Evolutionary conservation across 129 eudicot genomes (phyloP).

Genomic region (Daucus carota): DNA sequence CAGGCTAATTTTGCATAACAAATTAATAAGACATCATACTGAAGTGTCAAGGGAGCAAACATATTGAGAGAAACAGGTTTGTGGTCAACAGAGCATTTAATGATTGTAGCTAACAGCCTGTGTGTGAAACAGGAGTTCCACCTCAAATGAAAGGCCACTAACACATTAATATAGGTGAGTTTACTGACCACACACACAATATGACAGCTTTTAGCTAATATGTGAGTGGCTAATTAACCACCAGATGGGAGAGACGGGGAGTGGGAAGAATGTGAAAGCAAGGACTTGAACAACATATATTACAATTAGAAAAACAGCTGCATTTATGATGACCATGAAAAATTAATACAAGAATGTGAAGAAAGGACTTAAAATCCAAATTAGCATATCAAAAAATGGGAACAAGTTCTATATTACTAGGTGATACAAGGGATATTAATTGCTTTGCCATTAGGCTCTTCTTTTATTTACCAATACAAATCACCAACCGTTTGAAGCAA

Average conservation of each 20-base stretch:
- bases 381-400: background rate
- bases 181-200: constrained; percentile 33
- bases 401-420: background rate
- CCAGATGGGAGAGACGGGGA: background rate
- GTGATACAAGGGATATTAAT: background rate
- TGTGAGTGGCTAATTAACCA: constrained; percentile 33
- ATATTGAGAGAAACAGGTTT: background rate
- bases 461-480: background rate
- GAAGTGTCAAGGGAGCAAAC: background rate
- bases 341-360: background rate
- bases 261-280: background rate
- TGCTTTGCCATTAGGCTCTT: background rate
- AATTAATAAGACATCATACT: background rate
- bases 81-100: background rate
- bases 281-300: background rate
- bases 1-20: background rate
- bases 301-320: background rate
- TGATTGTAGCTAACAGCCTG: constrained; percentile 18
- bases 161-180: constrained; percentile 22
- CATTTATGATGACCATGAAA: background rate
- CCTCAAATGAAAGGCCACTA: constrained; percentile 9
- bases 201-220: constrained; percentile 15
- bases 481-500: background rate
- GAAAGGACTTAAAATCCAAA: background rate
- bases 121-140: constrained; percentile 9